phyloP scores from a whole-genome alignment of 345 rosid genomes.

The Psidium friedrichsthalianum region DNA sequence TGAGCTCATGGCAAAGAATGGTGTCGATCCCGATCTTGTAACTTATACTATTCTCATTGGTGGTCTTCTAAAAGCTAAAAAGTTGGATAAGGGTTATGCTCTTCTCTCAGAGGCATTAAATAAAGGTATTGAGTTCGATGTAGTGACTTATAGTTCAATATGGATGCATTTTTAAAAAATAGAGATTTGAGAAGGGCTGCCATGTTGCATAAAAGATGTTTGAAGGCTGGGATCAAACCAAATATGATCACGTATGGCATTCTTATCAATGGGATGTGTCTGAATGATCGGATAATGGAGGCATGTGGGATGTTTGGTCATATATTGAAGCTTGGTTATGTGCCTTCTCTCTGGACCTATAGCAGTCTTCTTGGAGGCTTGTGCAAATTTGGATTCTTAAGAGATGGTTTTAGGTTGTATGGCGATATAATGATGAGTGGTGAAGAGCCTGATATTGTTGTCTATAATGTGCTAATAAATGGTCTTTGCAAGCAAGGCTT shows the following conservation, averaged over 20 bases:
- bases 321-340: constrained; percentile 26
- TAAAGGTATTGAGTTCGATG: constrained; percentile 25
- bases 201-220: constrained; percentile 26
- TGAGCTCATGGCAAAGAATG: constrained; percentile 16
- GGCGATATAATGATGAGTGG: constrained; percentile 20
- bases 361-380: constrained; percentile 37
- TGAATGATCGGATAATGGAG: constrained; percentile 18
- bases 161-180: constrained; percentile 21
- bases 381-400: constrained; percentile 30
- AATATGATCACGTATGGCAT: constrained; percentile 32
- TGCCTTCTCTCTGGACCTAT: constrained; percentile 31
- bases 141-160: constrained; percentile 27
- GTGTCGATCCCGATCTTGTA: constrained; percentile 27
- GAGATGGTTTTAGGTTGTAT: constrained; percentile 24
- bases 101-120: constrained; percentile 21
- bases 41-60: constrained; percentile 34
- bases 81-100: constrained; percentile 28
- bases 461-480: constrained; percentile 24
- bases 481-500: constrained; percentile 43
- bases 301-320: constrained; percentile 36
- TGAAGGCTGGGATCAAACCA: constrained; percentile 26
- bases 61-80: constrained; percentile 34
- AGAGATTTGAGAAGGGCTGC: constrained; percentile 21
- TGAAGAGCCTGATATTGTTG: constrained; percentile 15
- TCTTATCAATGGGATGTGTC: constrained; percentile 38